Evolutionary conservation across 228 moss, liverwort and hornwort species (phyloP).

Genomic region (Sphagnum magellanicum): DNA sequence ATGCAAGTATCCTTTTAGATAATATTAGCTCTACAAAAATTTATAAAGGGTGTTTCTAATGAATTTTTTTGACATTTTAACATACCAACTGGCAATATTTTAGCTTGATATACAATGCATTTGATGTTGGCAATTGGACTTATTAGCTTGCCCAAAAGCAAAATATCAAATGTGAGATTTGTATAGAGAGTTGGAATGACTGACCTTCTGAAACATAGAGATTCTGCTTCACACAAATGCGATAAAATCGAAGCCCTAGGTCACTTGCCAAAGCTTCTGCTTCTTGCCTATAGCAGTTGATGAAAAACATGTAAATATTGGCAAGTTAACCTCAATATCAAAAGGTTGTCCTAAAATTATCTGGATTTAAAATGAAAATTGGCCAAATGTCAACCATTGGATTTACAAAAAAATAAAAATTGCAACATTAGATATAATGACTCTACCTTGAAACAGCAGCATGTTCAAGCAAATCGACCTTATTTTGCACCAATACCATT

Average conservation of each 20-base stretch:
- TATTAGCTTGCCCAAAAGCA: too few species aligned
- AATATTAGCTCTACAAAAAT: not conserved
- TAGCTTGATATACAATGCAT: too few species aligned
- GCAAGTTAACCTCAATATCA: not conserved
- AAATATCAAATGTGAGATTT: too few species aligned
- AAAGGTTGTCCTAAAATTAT: not conserved
- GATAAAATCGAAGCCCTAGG: slow-evolving; percentile 72
- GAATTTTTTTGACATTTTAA: too few species aligned
- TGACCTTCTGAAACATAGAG: slow-evolving; percentile 76
- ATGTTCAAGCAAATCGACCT: slow-evolving; percentile 81
- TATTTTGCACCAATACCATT: slow-evolving; percentile 93
- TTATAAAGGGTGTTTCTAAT: not conserved
- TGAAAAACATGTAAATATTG: not conserved
- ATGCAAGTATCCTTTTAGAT: not conserved
- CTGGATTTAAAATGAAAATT: not conserved
- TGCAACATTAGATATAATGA: not conserved
- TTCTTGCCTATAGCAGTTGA: slow-evolving; percentile 54
- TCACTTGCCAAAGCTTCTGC: slow-evolving; percentile 81
- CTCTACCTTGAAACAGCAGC: slow-evolving; percentile 56
- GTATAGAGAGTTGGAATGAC: not conserved
- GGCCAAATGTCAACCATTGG: not conserved
- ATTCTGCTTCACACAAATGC: slow-evolving; percentile 93
- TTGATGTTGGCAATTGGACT: too few species aligned
- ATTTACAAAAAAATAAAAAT: not conserved
- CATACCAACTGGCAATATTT: too few species aligned